These are phyloP conservation scores for Boletus patriciae DNA, from an alignment of 768 basidiomycete genomes.

Conservation along the genomic window DNA sequence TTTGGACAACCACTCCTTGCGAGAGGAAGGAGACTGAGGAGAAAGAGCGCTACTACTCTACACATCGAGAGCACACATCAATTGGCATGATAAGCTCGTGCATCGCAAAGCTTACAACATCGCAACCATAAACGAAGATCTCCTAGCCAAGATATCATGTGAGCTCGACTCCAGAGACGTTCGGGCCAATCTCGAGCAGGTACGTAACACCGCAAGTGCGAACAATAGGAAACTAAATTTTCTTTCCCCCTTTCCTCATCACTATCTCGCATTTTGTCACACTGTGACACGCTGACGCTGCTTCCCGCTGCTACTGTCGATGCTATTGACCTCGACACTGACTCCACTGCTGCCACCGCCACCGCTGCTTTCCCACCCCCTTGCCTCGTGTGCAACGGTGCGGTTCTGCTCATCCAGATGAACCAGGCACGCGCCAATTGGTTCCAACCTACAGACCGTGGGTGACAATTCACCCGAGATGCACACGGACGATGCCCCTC, in stretches of 20 bases:
- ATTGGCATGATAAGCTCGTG: neutral
- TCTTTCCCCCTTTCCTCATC: no score
- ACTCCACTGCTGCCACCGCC: no score
- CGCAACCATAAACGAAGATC: neutral
- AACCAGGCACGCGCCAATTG: neutral
- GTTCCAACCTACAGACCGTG: neutral
- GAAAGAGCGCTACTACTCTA: neutral
- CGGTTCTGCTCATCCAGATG: neutral
- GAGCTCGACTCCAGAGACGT: neutral
- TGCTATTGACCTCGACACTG: no score
- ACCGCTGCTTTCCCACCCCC: neutral
- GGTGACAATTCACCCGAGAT: neutral
- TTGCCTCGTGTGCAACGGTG: neutral
- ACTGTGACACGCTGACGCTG: no score
- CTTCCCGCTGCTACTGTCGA: no score
- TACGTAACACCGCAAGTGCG: no score
- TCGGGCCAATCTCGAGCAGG: neutral
- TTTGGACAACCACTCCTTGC: neutral
- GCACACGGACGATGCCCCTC: no score
- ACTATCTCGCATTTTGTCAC: no score
- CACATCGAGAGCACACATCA: fast-evolving
- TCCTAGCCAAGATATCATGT: neutral
- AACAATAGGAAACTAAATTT: no score
- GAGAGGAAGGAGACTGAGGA: neutral
- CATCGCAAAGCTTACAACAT: neutral